Conservation (phyloP, 768 basidiomycete species). For the Russula compacta region DNA sequence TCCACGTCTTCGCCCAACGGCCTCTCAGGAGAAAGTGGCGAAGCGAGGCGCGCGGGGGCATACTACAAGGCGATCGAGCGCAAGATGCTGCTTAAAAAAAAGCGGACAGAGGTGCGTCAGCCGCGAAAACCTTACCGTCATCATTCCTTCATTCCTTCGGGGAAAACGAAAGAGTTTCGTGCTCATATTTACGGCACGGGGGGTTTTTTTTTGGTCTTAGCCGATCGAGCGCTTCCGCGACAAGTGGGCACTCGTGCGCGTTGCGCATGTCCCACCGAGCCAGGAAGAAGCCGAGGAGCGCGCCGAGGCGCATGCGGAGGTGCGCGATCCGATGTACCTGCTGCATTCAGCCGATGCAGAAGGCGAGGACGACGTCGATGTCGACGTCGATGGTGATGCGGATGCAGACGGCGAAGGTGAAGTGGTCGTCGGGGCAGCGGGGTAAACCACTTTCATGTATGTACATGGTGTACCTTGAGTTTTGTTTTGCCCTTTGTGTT, state of each 20-base stretch:
- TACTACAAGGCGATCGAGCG: constrained; percentile 87
- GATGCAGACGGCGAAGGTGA: constrained; percentile 14
- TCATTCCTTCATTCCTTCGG: neutral
- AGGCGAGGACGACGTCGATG: constrained; percentile 57
- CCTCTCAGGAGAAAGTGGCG: neutral
- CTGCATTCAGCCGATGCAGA: constrained; percentile 34
- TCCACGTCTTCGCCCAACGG: neutral
- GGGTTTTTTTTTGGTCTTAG: constrained; percentile 30
- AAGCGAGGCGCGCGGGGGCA: constrained; percentile 42
- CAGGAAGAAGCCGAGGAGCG: constrained; percentile 70
- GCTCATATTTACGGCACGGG: neutral
- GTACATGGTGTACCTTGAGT: neutral
- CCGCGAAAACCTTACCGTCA: neutral
- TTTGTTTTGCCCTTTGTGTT: neutral
- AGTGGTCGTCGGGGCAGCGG: neutral
- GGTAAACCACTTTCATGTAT: neutral
- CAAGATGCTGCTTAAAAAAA: constrained; percentile 82
- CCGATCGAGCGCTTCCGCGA: constrained; percentile 63
- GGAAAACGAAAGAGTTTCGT: neutral
- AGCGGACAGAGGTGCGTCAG: constrained; percentile 61
- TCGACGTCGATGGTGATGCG: constrained; percentile 30
- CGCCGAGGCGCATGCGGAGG: constrained; percentile 70
- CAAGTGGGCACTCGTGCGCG: constrained; percentile 75
- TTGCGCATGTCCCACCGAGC: constrained; percentile 62
- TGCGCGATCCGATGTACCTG: constrained; percentile 57